Evolutionary conservation across 139 green algal species (phyloP).

Genomic region (Chlorella sp.): DNA sequence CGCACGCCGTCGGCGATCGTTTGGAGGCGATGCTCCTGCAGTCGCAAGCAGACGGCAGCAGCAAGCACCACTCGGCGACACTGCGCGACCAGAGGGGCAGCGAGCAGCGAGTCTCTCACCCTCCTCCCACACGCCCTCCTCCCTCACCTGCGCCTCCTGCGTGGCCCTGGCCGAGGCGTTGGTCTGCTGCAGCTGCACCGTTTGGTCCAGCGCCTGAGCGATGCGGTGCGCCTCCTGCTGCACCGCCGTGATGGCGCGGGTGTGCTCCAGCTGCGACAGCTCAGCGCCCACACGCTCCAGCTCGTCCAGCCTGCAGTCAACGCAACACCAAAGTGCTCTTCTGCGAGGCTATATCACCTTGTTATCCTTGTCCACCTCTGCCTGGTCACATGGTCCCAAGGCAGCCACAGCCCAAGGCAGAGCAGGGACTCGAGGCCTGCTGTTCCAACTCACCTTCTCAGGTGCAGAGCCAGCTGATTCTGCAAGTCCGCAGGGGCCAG

Average conservation of each 20-base stretch:
- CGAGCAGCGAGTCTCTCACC: too few species aligned
- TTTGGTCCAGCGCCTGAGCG: constrained; percentile 18
- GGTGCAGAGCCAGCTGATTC: background rate
- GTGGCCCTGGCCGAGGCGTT: background rate
- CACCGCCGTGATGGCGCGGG: constrained; percentile 15
- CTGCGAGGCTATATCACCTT: too few species aligned
- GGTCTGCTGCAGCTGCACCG: constrained; percentile 1
- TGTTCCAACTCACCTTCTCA: constrained; percentile 13
- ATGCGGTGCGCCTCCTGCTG: constrained; percentile 32
- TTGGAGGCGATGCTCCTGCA: constrained; percentile 18
- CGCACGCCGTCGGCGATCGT: constrained; percentile 7
- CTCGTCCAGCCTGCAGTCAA: constrained; percentile 21
- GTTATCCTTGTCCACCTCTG: too few species aligned
- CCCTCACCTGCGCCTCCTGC: background rate
- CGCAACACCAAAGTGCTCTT: background rate
- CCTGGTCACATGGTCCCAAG: too few species aligned
- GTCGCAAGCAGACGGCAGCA: background rate
- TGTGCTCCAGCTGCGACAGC: constrained; percentile 24
- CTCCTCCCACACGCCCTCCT: too few species aligned
- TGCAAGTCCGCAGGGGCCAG: constrained; percentile 4
- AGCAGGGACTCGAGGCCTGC: too few species aligned
- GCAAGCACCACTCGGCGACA: too few species aligned
- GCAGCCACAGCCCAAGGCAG: too few species aligned
- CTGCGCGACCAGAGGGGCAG: too few species aligned
- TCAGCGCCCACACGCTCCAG: constrained; percentile 18